Evolutionary conservation across 495 filamentous ascomycete species (phyloP).

Genomic region (Talaromyces nanjingensis): DNA sequence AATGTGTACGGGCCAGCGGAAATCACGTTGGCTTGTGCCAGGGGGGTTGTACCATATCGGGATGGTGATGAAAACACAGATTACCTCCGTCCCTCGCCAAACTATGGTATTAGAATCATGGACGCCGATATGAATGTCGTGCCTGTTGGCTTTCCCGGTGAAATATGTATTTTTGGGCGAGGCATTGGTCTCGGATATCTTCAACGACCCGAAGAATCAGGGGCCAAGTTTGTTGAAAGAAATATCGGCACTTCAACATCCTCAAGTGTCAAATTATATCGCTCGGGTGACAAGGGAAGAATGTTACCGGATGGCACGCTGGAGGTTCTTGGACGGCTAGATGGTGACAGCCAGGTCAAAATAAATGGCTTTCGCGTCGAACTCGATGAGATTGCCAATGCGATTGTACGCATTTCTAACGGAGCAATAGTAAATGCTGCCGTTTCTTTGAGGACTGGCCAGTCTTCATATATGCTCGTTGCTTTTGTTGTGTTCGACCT

Average conservation of each 20-base stretch:
- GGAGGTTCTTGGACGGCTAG: constrained; percentile 21
- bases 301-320: constrained; percentile 21
- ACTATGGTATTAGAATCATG: not conserved
- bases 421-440: constrained; percentile 20
- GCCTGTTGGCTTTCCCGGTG: not conserved
- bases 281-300: constrained; percentile 14
- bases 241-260: not conserved
- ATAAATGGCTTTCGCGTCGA: constrained; percentile 42
- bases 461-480: constrained; percentile 18
- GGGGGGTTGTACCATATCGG: not conserved
- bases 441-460: constrained; percentile 17
- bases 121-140: not conserved
- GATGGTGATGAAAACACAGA: not conserved
- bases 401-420: constrained; percentile 19
- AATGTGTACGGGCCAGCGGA: constrained; percentile 32
- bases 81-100: not conserved
- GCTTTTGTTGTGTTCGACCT: constrained; percentile 20
- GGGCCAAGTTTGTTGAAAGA: not conserved
- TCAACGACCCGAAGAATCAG: not conserved
- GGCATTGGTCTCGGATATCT: not conserved
- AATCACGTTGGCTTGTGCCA: constrained; percentile 11
- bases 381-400: constrained; percentile 32
- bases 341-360: constrained; percentile 37
- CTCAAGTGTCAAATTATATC: not conserved
- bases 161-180: constrained; percentile 3